Base-by-base conservation (phyloP, 176 grass and related monocot species). In the Ampelocalamus luodianensis region DNA sequence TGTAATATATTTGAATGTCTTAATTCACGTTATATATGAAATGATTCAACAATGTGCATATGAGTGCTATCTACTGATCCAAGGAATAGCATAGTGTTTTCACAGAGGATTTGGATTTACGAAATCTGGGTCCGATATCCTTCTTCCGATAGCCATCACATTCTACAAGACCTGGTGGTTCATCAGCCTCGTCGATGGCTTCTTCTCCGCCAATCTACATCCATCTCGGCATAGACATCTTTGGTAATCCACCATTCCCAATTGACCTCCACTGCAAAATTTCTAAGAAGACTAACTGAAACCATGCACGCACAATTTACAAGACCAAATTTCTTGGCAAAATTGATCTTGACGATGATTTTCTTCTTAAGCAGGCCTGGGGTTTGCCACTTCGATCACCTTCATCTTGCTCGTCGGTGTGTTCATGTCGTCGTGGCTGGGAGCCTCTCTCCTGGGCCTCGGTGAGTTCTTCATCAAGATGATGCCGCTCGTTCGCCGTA, bases 91-190 rank as follows among this genome's bases (percentile, higher is more conserved):
- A n/a, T n/a, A n/a, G n/a, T n/a, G n/a, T n/a, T n/a, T n/a, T n/a
- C n/a, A n/a, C n/a, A n/a, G n/a, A n/a, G n/a, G n/a, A n/a, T n/a
- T n/a, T n/a, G n/a, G n/a, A n/a, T n/a, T n/a, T n/a, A n/a, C n/a
- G n/a, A n/a, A n/a, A n/a, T n/a, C n/a, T n/a, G n/a, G n/a, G n/a
- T n/a, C n/a, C n/a, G n/a, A n/a, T n/a, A n/a, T n/a, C n/a, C 29
- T 97, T 56, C 82, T 94, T 27, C 94, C 94, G 39, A 94, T 97
- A 55, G 88, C 88, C 65, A 88, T 92, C 60, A 97, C 94, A 23
- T 94, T 97, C 87, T 94, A 97, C 74, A 76, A 80, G 5, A 94
- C 94, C 14, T 92, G 92, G 92, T 92, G 91, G 94, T 94, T 97
- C 79, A 86, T 97, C 83, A 67, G 85, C 50, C 87, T 97, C 43